These are phyloP conservation scores for Pelargonium australe DNA, from an alignment of 441 rosid genomes.

Conservation along the genomic window DNA sequence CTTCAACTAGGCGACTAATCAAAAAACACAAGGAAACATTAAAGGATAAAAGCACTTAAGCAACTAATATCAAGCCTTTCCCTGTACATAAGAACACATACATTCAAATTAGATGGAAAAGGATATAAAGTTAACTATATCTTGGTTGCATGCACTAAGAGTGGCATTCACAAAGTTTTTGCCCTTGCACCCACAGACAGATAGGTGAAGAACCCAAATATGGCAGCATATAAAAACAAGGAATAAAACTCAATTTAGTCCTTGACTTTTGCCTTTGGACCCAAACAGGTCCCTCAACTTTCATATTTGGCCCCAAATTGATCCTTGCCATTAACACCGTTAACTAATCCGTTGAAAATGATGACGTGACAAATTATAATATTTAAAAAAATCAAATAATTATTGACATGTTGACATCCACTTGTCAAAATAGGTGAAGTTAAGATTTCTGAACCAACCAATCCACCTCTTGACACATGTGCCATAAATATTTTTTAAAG, in stretches of 20 bases:
- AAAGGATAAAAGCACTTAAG: not conserved
- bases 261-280: too few relatives aligned
- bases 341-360: too few relatives aligned
- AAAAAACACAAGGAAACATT: not conserved
- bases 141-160: not conserved
- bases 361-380: too few relatives aligned
- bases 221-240: not conserved
- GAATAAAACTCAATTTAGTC: too few relatives aligned
- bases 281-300: too few relatives aligned
- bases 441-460: too few relatives aligned
- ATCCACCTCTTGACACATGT: too few relatives aligned
- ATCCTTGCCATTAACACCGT: too few relatives aligned
- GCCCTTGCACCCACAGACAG: not conserved
- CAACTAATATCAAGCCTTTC: conserved; percentile 6
- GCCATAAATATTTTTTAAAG: too few relatives aligned
- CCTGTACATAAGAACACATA: not conserved
- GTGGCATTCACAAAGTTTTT: conserved; percentile 5
- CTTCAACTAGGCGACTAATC: not conserved
- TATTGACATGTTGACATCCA: not conserved
- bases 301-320: too few relatives aligned
- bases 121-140: not conserved
- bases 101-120: conserved; percentile 1
- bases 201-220: not conserved
- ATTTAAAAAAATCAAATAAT: too few relatives aligned
- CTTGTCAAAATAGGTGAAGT: not conserved